Evolutionary conservation across 208 protist genomes (phyloP), one percentile per base, ranked within the genome.

Genomic region (Crithidia acanthocephali): DNA sequence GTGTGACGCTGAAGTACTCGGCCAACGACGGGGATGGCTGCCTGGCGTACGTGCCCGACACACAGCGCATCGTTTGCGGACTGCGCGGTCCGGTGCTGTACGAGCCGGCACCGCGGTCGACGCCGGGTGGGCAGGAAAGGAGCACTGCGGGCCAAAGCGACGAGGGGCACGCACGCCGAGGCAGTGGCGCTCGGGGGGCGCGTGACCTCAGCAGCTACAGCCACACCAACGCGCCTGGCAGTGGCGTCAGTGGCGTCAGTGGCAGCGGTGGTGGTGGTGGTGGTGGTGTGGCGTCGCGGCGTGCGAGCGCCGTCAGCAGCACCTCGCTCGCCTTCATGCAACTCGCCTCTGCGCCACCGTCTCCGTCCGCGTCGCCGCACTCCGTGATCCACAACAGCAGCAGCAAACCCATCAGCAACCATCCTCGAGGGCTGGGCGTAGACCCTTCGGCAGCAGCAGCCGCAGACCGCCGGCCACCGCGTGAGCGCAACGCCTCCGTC

Each of bases 71-170:
- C 22, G 83, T 95, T 25, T 88, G 84, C 57, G 84, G 76, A 57
- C 80, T 95, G 50, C 87, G 91, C 8, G 79, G 84, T 2, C 80
- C 83, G 9, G 66, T 95, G 8, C 53, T 95, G 67, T 95, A 93
- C 65, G 79, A 88, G 37, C 81, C 80, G 1, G 59, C 48, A 0
- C 27, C 28, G 15, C 53, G 33, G 23, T 1, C 50, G 6, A 2
- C 48, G 15, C 9, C 18, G 4, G 20, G 6, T 53, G 48, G 16
- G 48, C 48, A 9, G 48, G 44, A 48, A 15, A 28, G 9, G 2
- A 16, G 15, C 23, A 28, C 48, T 16, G 48, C 7, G 4, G 48
- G 55, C 52, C 2, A 33, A 8, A 35, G 20, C 44, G 59, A 64
- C 0, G 59, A 52, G 23, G 6, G 11, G 44, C 13, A 10, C 42